Conservation (phyloP, 352 stramenopile species). For the Plasmopara muralis region DNA sequence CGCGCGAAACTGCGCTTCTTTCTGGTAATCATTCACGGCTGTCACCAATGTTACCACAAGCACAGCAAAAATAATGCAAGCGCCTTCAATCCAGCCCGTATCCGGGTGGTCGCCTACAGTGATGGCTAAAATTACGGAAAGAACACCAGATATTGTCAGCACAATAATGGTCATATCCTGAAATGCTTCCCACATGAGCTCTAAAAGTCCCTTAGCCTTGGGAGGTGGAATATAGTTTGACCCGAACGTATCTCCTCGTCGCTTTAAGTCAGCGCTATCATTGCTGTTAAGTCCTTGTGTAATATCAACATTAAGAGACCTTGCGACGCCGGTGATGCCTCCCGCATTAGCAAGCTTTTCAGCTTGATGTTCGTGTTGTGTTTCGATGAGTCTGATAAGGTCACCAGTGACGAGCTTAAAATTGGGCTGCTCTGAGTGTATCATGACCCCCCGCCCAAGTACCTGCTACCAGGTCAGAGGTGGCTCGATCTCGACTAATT, state of each 20-base stretch:
- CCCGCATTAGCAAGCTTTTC: slow-evolving; percentile 49
- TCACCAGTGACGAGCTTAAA: slow-evolving; percentile 49
- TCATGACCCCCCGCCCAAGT: slow-evolving; percentile 20
- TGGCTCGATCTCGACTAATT: slow-evolving; percentile 4
- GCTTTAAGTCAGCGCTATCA: slow-evolving; percentile 36
- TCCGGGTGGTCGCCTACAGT: slow-evolving; percentile 53
- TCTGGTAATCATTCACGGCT: slow-evolving; percentile 89
- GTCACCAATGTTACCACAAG: slow-evolving; percentile 88
- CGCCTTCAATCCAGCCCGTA: slow-evolving; percentile 86
- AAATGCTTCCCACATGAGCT: slow-evolving; percentile 88
- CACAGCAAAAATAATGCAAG: slow-evolving; percentile 88
- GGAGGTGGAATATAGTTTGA: slow-evolving; percentile 63
- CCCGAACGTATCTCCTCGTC: slow-evolving; percentile 52
- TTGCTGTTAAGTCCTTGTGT: slow-evolving; percentile 43
- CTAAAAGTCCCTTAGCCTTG: slow-evolving; percentile 38
- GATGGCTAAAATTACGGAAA: slow-evolving; percentile 46
- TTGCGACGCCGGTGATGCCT: slow-evolving; percentile 49
- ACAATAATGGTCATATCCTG: slow-evolving; percentile 77
- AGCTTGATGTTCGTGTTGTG: slow-evolving; percentile 47
- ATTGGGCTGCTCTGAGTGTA: slow-evolving; percentile 26
- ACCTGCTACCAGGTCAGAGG: slow-evolving; percentile 10
- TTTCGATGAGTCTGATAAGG: slow-evolving; percentile 67
- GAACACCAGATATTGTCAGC: slow-evolving; percentile 40
- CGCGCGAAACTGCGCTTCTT: slow-evolving; percentile 85
- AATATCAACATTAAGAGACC: slow-evolving; percentile 37